A percentile compares a stretch with the other conserved stretches of the same genome.
phyloP scores from a whole-genome alignment of 345 rosid species.

The Gossypium herbaceum region DNA sequence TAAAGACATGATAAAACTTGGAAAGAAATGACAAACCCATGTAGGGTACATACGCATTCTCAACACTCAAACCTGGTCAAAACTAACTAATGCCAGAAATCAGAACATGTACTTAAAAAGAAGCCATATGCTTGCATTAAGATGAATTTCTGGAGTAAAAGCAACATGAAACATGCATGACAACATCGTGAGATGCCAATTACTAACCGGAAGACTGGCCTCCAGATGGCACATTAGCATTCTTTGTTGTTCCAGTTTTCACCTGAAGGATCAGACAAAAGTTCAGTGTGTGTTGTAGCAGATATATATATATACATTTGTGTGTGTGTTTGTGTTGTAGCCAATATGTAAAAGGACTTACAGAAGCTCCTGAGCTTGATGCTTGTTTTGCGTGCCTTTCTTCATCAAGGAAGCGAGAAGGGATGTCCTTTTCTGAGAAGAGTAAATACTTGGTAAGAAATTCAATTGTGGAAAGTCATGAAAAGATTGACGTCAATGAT shows the following conservation, averaged over 20 bases:
- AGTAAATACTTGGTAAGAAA: conserved; percentile 8
- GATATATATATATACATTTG: not conserved
- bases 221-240: conserved; percentile 30
- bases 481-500: conserved; percentile 19
- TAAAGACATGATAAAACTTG: no score
- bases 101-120: not conserved
- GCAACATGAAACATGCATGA: not conserved
- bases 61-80: no score
- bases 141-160: not conserved
- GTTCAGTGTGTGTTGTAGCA: not conserved
- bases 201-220: conserved; percentile 64
- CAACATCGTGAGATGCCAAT: not conserved
- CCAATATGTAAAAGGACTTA: conserved; percentile 24
- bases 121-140: not conserved
- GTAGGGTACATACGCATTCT: no score
- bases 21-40: no score
- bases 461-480: not conserved
- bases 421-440: conserved; percentile 84
- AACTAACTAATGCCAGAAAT: not conserved
- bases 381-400: conserved; percentile 64
- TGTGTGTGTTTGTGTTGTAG: not conserved
- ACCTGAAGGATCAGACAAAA: conserved; percentile 25
- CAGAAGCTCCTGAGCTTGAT: conserved; percentile 77
- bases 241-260: conserved; percentile 41
- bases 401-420: conserved; percentile 78